Base-by-base conservation (phyloP, 306 rosid species). In the Cyclanthera cordifolia region DNA sequence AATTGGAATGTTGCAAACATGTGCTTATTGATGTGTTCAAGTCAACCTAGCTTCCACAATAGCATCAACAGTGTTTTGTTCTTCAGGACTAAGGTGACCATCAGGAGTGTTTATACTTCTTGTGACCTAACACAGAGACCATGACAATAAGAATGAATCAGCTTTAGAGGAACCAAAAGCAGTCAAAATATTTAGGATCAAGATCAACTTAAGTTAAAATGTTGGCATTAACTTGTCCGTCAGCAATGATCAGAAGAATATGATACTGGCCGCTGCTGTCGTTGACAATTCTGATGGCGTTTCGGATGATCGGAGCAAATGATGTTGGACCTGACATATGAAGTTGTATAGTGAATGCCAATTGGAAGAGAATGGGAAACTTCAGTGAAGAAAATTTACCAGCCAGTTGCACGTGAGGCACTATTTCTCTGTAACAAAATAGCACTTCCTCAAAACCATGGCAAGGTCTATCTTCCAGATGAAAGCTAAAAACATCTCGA, bases 231-330 rank as follows among this genome's bases (percentile, higher is more conserved):
- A 49, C 72, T 72, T 68, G 69, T 47, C 74, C 72, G 27, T 72
- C 79, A 48, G 82, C 79, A 53, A 79, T 79, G 75, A 79, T 79
- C 79, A 79, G 27, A 49, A 74, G 79, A 56, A 79, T 60, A 65
- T 79, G 82, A 54, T 73, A 79, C 65, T 74, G 79, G 7, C 82
- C 79, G 24, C 45, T 16, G 15, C 70, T 79, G 0, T 64, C 48
- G 50, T 74, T 67, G 30, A 79, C 82, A 0, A 70, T 74, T 65
- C 78, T 71, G 9, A 74, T 79, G 25, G 79, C 82, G 45, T 73
- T 46, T 49, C 72, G 69, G 39, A 74, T 79, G 39, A 79, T 79
- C 0, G 79, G 82, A 41, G 73, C 79, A 37, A 79, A 79, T 20
- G 82, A 74, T 65, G 82, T 70, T 15, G 79, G 78, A 37, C 76